A percentile compares a stretch with the other conserved stretches of the same genome.
Conservation (phyloP, 1,139 yeast species). For the Ogataea hybrid region DNA sequence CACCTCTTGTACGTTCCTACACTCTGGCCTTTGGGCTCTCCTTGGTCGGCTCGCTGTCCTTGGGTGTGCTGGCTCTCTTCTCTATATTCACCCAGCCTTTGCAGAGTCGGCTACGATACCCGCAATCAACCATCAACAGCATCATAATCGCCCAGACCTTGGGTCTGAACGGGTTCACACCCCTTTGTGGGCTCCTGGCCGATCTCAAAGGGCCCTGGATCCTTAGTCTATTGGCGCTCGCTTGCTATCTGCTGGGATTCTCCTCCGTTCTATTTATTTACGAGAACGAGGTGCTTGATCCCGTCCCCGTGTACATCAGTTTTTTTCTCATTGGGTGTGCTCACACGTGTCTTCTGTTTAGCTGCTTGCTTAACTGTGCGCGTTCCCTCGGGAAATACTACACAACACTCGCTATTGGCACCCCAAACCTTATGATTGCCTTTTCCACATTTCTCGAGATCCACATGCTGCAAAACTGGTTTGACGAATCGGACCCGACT, state of each 20-base stretch:
- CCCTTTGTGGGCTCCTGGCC: slow-evolving; percentile 33
- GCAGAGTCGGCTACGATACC: slow-evolving; percentile 23
- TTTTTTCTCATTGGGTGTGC: slow-evolving; percentile 32
- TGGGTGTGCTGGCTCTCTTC: slow-evolving; percentile 31
- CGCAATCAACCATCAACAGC: slow-evolving; percentile 29
- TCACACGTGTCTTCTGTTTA: slow-evolving; percentile 30
- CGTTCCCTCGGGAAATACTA: slow-evolving; percentile 31
- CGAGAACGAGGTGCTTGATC: slow-evolving; percentile 12
- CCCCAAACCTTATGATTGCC: slow-evolving; percentile 34
- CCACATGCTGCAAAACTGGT: slow-evolving; percentile 16
- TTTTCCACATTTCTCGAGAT: slow-evolving; percentile 32
- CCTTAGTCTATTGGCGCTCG: slow-evolving; percentile 26
- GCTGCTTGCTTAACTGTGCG: slow-evolving; percentile 32
- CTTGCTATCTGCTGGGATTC: slow-evolving; percentile 29
- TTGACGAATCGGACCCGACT: slow-evolving; percentile 14
- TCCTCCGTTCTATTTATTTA: slow-evolving; percentile 21
- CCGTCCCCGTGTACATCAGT: slow-evolving; percentile 25
- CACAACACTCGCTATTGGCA: slow-evolving; percentile 30
- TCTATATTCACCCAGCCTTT: slow-evolving; percentile 33
- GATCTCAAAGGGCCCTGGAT: slow-evolving; percentile 33
- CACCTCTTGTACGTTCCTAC: slow-evolving; percentile 18
- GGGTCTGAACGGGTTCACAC: slow-evolving; percentile 30
- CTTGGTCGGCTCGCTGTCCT: slow-evolving; percentile 27
- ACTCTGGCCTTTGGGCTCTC: slow-evolving; percentile 27
- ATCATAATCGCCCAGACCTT: slow-evolving; percentile 32